These are phyloP conservation scores for Hypoxylon sp. DNA, from an alignment of 2,329 filamentous ascomycete species.

Conservation along the genomic window DNA sequence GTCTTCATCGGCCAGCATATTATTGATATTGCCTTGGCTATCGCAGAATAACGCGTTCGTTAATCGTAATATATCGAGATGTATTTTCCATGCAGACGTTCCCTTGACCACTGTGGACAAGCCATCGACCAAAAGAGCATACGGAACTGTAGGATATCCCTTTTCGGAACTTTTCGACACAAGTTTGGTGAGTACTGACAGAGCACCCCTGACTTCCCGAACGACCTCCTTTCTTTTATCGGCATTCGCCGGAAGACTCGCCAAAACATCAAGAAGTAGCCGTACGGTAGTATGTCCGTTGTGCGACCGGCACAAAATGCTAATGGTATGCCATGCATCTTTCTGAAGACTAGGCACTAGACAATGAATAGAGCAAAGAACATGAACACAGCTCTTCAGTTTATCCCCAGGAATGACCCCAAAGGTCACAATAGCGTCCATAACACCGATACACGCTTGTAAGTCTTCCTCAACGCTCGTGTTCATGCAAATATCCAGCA, in stretches of 20 bases:
- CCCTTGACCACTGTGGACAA: constrained; percentile 66
- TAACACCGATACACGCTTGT: constrained; percentile 75
- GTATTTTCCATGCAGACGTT: constrained; percentile 62
- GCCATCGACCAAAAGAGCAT: constrained; percentile 71
- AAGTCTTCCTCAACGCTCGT: constrained; percentile 77
- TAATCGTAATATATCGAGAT: constrained; percentile 64
- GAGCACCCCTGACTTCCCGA: constrained; percentile 73
- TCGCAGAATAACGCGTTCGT: constrained; percentile 71
- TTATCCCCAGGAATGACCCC: constrained; percentile 75
- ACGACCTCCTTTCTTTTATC: constrained; percentile 66
- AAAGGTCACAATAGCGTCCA: constrained; percentile 80
- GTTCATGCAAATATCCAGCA: constrained; percentile 77
- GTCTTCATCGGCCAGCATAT: constrained; percentile 74
- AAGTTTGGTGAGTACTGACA: constrained; percentile 75
- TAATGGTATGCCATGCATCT: constrained; percentile 78
- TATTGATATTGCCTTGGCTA: constrained; percentile 67
- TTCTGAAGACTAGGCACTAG: constrained; percentile 73
- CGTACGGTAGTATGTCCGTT: constrained; percentile 79
- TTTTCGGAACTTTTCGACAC: constrained; percentile 72
- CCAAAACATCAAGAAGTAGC: constrained; percentile 74
- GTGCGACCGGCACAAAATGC: constrained; percentile 80
- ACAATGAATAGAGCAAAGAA: constrained; percentile 80
- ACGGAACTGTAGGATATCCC: constrained; percentile 72
- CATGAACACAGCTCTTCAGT: constrained; percentile 76
- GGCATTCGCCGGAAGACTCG: constrained; percentile 63